Evolutionary conservation across 1,139 yeast species (phyloP), one percentile per base, ranked within the genome.

Genomic region (Pichia sorboxylosa): DNA sequence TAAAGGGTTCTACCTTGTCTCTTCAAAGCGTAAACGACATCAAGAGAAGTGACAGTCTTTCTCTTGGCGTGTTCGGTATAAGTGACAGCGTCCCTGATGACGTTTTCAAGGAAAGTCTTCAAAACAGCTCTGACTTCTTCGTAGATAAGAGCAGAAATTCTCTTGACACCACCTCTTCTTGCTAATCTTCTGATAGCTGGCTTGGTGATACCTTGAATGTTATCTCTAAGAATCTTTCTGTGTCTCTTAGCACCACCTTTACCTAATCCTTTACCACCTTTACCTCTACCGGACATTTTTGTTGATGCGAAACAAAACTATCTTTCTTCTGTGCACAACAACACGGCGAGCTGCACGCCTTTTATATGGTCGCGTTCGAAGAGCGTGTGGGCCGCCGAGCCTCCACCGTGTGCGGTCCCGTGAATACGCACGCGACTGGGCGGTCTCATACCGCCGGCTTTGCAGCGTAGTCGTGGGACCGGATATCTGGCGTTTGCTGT

Each of bases 81-180:
- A 55, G 96, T 85, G 55, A 90, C 96, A 55, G 97, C 97, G 58
- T 90, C 97, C 72, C 96, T 84, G 66, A 90, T 90, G 54, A 87
- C 96, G 59, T 82, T 79, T 69, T 85, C 96, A 60, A 90, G 76
- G 81, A 87, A 90, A 42, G 94, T 73, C 71, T 87, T 87, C 53
- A 90, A 74, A 52, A 90, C 97, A 51, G 82, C 90, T 72, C 98
- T 84, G 57, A 92, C 95, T 73, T 87, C 96, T 70, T 90, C 97
- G 73, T 90, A 90, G 64, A 90, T 87, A 62, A 87, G 73, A 60
- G 95, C 97, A 47, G 97, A 87, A 57, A 90, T 90, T 81, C 97
- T 95, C 80, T 90, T 90, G 60, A 90, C 98, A 83, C 98, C 98
- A 71, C 98, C 98, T 83, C 98, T 85, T 79, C 98, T 87, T 42